A percentile compares a stretch with the other conserved stretches of the same genome.
Conservation (phyloP, 305 asterid genomes). For the Fraxinus platypoda region DNA sequence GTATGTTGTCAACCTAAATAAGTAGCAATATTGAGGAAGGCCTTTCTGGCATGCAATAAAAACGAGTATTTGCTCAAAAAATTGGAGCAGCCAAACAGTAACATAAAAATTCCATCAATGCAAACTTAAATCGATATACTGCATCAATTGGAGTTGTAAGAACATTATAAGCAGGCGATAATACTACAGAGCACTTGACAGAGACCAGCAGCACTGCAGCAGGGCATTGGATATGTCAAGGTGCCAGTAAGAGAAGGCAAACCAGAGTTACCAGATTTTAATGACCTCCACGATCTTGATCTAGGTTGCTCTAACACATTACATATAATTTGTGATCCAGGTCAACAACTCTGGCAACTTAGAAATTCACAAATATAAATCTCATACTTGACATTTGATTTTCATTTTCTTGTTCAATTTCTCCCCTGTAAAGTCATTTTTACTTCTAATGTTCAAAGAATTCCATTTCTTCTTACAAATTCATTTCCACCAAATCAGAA, state of each 20-base stretch:
- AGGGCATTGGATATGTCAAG: neutral
- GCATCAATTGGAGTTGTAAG: neutral
- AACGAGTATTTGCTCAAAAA: neutral
- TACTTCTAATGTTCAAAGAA: neutral
- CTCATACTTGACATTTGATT: neutral
- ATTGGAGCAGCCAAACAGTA: conserved; percentile 38
- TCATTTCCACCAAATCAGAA: neutral
- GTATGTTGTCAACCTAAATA: conserved; percentile 48
- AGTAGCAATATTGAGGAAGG: neutral
- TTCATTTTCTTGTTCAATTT: neutral
- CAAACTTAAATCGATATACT: neutral
- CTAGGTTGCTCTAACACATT: neutral
- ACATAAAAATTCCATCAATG: neutral
- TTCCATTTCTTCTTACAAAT: neutral
- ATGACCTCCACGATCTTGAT: neutral
- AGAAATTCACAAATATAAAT: neutral
- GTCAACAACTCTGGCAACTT: neutral
- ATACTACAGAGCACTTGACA: neutral
- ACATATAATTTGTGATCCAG: neutral
- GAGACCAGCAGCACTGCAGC: neutral
- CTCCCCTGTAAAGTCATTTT: neutral
- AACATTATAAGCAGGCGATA: neutral
- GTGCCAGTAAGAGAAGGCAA: neutral
- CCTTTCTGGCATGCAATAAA: neutral
- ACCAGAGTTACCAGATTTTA: neutral